Evolutionary conservation across 306 rosid genomes (phyloP), one percentile per base, ranked within the genome.

Genomic region (Glycyrrhiza uralensis): DNA sequence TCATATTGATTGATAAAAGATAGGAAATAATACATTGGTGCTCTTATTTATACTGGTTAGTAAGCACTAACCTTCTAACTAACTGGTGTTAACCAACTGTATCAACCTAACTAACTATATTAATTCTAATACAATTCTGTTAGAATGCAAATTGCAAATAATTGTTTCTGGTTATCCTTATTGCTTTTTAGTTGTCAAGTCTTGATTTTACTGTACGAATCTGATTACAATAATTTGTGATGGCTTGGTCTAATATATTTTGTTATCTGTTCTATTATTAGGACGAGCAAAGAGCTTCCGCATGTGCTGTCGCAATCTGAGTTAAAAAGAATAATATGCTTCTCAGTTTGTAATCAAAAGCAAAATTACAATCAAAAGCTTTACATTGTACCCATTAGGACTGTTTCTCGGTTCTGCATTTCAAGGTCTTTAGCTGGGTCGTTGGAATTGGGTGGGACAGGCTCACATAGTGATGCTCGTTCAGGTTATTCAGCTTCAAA

Each of bases 401-500:
- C 50, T 36, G 36, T 79, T 80, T 33, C 81, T 23, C 54, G 42
- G 33, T 74, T 33, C 71, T 50, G 45, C 56, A 59, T 71, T 58
- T 60, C 69, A 54, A 81, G 61, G 66, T 39, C 83, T 57, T 85
- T 86, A 2, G 64, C 80, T 80, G 81, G 82, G 49, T 78, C 90
- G 3, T 64, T 82, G 26, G 85, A 77, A 71, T 41, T 69, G 8
- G 58, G 76, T 46, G 74, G 51, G 28, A 45, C 78, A 32, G 62
- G 50, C 58, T 44, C 22, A 6, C 66, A 54, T 10, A 72, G 63
- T 61, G 79, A 59, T 52, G 60, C 77, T 52, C 4, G 49, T 80
- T 69, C 79, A 3, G 84, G 65, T 24, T 71, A 55, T 80, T 79
- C 92, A 8, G 52, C 81, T 73, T 61, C 87, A 46, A 70, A 69